Evolutionary conservation across 2,329 filamentous ascomycete genomes (phyloP).

Genomic region (Cladorrhinum sp.): DNA sequence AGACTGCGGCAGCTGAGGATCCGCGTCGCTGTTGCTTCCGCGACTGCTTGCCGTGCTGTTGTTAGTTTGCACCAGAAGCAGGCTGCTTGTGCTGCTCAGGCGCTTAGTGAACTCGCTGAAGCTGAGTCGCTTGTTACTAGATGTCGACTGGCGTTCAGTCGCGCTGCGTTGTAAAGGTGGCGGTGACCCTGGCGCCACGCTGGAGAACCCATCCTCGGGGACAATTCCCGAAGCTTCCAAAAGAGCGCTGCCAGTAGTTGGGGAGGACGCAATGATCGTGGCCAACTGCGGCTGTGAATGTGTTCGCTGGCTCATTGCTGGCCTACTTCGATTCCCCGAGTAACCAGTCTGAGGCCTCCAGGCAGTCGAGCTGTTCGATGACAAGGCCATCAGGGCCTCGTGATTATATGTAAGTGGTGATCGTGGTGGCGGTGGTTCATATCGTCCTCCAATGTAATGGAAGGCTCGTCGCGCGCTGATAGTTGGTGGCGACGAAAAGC

Average conservation of each 20-base stretch:
- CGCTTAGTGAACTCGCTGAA: conserved; percentile 61
- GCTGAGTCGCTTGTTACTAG: conserved; percentile 56
- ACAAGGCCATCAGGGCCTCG: conserved; percentile 32
- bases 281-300: conserved; percentile 49
- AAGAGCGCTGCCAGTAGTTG: conserved; percentile 1
- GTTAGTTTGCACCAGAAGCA: conserved; percentile 59
- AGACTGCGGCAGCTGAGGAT: conserved; percentile 34
- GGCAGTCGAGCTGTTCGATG: conserved; percentile 32
- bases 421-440: conserved; percentile 31
- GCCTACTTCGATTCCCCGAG: conserved; percentile 41
- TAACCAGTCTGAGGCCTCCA: conserved; percentile 55
- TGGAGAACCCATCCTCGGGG: conserved; percentile 35
- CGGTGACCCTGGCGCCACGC: conserved; percentile 19
- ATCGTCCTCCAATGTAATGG: conserved; percentile 48
- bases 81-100: conserved; percentile 58
- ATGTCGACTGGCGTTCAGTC: conserved; percentile 49
- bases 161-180: conserved; percentile 26
- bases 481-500: conserved; percentile 23
- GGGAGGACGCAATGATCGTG: conserved; percentile 22
- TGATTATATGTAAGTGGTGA: conserved; percentile 35
- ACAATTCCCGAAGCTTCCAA: conserved; percentile 25
- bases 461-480: conserved; percentile 46
- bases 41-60: conserved; percentile 47
- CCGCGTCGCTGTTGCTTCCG: conserved; percentile 42
- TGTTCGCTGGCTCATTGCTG: conserved; percentile 42